Conservation (phyloP, 2,329 filamentous ascomycete genomes). For the Xylaria sp. region DNA sequence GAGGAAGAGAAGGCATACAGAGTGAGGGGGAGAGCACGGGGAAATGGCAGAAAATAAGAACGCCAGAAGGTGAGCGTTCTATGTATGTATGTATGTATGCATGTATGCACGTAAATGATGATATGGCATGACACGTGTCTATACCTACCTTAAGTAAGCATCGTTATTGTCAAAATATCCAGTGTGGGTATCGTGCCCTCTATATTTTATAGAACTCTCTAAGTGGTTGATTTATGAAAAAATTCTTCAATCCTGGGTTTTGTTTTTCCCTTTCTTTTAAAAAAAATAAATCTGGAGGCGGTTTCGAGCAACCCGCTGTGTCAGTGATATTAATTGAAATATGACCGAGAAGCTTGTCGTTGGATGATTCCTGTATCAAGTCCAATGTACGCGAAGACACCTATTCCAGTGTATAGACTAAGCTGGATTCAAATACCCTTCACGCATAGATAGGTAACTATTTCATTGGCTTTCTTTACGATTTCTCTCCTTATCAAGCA, state of each 20-base stretch:
- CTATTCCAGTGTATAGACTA: too few species aligned
- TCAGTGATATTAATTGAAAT: too few species aligned
- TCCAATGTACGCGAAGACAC: too few species aligned
- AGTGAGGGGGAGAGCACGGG: background rate
- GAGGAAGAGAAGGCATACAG: background rate
- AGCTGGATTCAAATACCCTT: background rate
- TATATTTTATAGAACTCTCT: too few species aligned
- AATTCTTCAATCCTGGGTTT: too few species aligned
- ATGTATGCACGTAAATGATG: slow-evolving; percentile 7
- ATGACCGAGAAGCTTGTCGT: too few species aligned
- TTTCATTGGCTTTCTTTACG: background rate
- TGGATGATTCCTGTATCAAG: too few species aligned
- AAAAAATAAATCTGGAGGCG: too few species aligned
- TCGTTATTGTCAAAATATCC: background rate
- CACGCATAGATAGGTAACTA: background rate
- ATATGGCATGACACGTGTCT: slow-evolving; percentile 1
- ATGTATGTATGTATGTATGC: slow-evolving; percentile 12
- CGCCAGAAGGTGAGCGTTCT: background rate
- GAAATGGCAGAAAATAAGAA: background rate
- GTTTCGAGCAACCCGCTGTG: too few species aligned
- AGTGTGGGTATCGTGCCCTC: background rate
- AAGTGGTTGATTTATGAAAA: too few species aligned
- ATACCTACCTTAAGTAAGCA: slow-evolving; percentile 15
- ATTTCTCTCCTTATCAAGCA: slow-evolving; percentile 3
- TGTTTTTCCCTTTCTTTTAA: too few species aligned